Evolutionary conservation across 75 land plant species (phyloP), one percentile per base, ranked within the genome.

Genomic region (Cupressus sempervirens): DNA sequence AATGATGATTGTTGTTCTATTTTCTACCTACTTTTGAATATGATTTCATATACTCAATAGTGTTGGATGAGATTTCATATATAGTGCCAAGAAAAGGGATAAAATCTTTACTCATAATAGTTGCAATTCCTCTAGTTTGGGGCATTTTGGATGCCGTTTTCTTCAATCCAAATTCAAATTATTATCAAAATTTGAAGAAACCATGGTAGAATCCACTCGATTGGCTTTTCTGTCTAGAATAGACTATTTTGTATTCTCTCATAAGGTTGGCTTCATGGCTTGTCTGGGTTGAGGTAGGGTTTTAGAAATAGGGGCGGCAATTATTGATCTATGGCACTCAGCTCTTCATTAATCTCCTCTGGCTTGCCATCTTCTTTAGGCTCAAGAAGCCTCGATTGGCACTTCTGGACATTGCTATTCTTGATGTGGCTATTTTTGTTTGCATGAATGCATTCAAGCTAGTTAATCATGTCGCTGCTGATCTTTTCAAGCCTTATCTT

Each of bases 261-360:
- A 92, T 91, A 92, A 95, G 94, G 30, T 85, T 94, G 68, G 88
- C 98, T 12, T 94, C 93, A 5, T 96, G 96, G 95, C 88, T 96
- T 1, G 92, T 96, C 11, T 96, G 98, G 98, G 95, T 92, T 36
- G 91, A 96, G 23, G 96, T 94, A 20, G 98, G 98, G 7, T 92
- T 91, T 83, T 87, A 87, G 56, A 76, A 74, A 62, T 85, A 86
- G 68, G 84, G 90, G 8, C 35, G 18, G 9, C 88, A 90, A 14
- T 74, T 92, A 76, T 9, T 80, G 0, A 87, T 94, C 41, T 96
- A 91, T 85, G 36, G 85, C 45, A 85, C 87, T 20, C 93, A 94
- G 87, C 84, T 93, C 0, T 85, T 34, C 14, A 80, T 96, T 50
- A 83, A 90, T 53, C 84, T 93, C 76, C 73, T 84, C 13, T 94